A percentile compares a stretch with the other conserved stretches of the same genome.
Evolutionary conservation across 768 basidiomycete genomes (phyloP).

Genomic region (Psilocybe cyanescens): DNA sequence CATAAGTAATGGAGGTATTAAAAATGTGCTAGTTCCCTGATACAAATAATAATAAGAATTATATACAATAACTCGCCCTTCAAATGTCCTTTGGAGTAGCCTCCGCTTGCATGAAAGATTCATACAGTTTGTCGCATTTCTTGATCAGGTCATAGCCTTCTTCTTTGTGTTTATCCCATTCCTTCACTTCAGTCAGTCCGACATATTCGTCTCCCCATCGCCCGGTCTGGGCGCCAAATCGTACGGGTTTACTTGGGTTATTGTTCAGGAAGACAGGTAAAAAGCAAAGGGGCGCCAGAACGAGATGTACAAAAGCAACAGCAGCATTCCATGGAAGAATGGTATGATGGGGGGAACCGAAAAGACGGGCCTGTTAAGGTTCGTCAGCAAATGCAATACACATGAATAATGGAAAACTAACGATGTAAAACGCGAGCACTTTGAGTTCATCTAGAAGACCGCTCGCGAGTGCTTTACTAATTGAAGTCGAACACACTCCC

Average conservation of each 20-base stretch:
- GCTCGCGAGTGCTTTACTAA: constrained; percentile 51
- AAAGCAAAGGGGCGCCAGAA: constrained; percentile 58
- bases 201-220: constrained; percentile 60
- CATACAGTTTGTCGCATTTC: constrained; percentile 60
- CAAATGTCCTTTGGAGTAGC: constrained; percentile 5
- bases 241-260: constrained; percentile 36
- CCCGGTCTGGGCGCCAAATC: constrained; percentile 60
- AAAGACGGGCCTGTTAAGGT: constrained; percentile 58
- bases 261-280: constrained; percentile 34
- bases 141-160: constrained; percentile 53
- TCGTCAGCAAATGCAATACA: not conserved
- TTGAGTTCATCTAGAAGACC: constrained; percentile 52
- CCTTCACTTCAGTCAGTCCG: constrained; percentile 48
- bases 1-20: too few species aligned
- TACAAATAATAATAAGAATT: too few species aligned
- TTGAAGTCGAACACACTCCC: constrained; percentile 69
- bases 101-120: constrained; percentile 32
- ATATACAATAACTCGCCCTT: not conserved
- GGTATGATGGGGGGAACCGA: constrained; percentile 71
- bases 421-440: constrained; percentile 63
- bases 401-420: constrained; percentile 35
- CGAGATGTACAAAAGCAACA: constrained; percentile 66
- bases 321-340: constrained; percentile 69
- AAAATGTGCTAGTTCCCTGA: too few species aligned
- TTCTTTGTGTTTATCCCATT: constrained; percentile 53